Base-by-base conservation (phyloP, 2,329 filamentous ascomycete species). In the Cercospora zeae-maydis region DNA sequence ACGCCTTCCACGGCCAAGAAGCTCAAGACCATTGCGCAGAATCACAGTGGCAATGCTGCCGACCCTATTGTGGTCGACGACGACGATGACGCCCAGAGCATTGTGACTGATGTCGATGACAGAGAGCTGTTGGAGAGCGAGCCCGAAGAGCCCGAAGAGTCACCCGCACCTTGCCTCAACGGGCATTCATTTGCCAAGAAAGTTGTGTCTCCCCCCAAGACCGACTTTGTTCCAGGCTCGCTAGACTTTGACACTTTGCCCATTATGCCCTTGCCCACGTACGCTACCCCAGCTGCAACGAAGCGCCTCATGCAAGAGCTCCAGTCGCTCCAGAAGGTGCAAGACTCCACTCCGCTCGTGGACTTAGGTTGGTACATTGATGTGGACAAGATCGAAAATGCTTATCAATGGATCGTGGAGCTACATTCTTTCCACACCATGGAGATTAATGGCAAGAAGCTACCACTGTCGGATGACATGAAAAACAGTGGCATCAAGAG, bases 361-460 rank as follows among this genome's bases (percentile, higher is more conserved):
- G 84, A 89, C 63, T 82, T 96, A 0, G 93, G 93, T 14, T 96
- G 92, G 92, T 92, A 91, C 72, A 87, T 96, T 60, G 84, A 96
- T 71, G 78, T 82, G 13, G 79, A 80, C 5, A 83, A 85, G 55
- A 79, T 93, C 37, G 83, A 79, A 21, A 96, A 93, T 71, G 82
- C 92, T 65, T 96, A 95, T 71, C 92, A 96, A 71, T 96, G 92
- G 92, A 92, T 96, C 63, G 87, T 96, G 5, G 90, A 96, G 74
- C 79, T 97, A 1, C 93, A 96, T 74, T 91, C 88, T 47, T 96
- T 96, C 71, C 74, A 78, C 1, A 70, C 67, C 7, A 72, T 75
- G 62, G 65, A 69, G 39, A 58, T 68, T 61, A 64, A 69, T 16
- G 66, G 66, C 59, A 63, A 66, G 30, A 67, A 64, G 13, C 80